Evolutionary conservation across 2,329 filamentous ascomycete species (phyloP), one percentile per base, ranked within the genome.

Genomic region (Fonsecaea multimorphosa): DNA sequence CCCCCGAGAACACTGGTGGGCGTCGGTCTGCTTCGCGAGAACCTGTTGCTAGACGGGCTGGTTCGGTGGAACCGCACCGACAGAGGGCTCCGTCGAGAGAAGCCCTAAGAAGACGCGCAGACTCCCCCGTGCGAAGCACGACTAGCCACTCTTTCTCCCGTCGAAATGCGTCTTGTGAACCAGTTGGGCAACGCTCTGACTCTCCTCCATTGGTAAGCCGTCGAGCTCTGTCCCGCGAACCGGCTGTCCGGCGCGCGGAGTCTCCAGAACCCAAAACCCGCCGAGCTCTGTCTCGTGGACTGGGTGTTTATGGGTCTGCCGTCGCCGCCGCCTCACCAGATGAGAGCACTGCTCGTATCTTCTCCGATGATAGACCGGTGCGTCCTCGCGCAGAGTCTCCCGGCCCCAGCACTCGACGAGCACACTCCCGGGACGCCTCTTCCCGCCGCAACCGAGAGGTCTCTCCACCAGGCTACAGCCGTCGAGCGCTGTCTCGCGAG

Each of bases 21-120:
- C 49, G 36, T 19, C 59, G 67, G 22, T 67, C 67, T 54, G 56
- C 51, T n/a, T 69, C 62, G 5, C 67, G 65, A 44, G 65, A 66
- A 38, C 55, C 63, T 19, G 36, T 40, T n/a, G 46, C 16, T 22
- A 51, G 52, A 11, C 61, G 62, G 29, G 54, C 61, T 40, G 51
- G 34, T 16, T 65, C 62, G 0, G 65, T 64, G 9, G 67, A 66
- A 49, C 51, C 65, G 19, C 3, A 22, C 1, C 46, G 58, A 32
- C 58, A 62, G 52, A 63, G 62, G 32, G 44, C 66, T 36, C 24
- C 34, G 8, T 67, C 67, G 2, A 49, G 65, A 19, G 67, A 67
- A 36, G 34, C 54, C 2, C 27, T 34, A 4, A 32, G 51, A 32
- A 22, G 34, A 11, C 29, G 57, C 7, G 49, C 36, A 36, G 62